Conservation (phyloP, 148 eudicot genomes). For the Rhododendron vialii region DNA sequence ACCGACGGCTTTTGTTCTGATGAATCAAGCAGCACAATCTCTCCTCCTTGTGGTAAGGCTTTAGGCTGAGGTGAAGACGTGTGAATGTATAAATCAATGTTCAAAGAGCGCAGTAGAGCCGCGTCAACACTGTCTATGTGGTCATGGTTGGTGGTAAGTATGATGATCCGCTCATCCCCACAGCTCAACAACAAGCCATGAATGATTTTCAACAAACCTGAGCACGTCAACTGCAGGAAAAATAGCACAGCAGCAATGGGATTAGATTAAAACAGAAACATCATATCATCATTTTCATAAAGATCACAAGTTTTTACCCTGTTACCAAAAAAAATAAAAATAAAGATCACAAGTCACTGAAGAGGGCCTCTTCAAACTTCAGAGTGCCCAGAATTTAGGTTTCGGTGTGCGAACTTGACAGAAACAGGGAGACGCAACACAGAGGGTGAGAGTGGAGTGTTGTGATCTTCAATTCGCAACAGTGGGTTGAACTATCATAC, state of each 20-base stretch:
- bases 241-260: neutral
- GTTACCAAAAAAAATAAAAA: too few relatives aligned
- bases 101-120: neutral
- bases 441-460: too few relatives aligned
- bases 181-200: neutral
- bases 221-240: neutral
- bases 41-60: neutral
- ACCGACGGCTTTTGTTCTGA: neutral
- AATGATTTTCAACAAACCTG: neutral
- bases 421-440: too few relatives aligned
- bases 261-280: neutral
- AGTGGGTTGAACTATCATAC: too few relatives aligned
- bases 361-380: too few relatives aligned
- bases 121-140: neutral
- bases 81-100: too few relatives aligned
- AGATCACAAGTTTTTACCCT: neutral
- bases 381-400: too few relatives aligned
- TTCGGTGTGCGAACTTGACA: too few relatives aligned
- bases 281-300: too few relatives aligned
- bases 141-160: neutral
- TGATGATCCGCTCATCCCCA: neutral
- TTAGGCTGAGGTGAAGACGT: neutral
- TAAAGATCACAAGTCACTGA: too few relatives aligned
- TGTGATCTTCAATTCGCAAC: too few relatives aligned
- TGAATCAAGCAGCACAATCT: neutral